Conservation (phyloP, 2,329 filamentous ascomycete species). For the Pestalotiopsis fici region DNA sequence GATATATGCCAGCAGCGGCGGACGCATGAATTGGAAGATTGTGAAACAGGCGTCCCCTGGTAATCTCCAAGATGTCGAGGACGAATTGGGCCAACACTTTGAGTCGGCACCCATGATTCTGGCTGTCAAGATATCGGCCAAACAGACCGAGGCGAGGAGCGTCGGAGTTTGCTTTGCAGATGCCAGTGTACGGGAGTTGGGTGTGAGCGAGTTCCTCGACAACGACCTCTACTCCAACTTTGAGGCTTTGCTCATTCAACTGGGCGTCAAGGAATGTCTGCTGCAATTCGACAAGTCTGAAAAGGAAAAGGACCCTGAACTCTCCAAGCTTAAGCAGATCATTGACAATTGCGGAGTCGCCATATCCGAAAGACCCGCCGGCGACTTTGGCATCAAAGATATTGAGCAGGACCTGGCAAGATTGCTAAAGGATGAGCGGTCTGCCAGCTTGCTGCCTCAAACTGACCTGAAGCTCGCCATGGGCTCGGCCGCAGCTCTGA, state of each 20-base stretch:
- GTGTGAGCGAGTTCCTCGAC: slow-evolving; percentile 97
- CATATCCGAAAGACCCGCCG: slow-evolving; percentile 74
- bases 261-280: slow-evolving; percentile 92
- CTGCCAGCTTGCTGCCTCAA: slow-evolving; percentile 77
- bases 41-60: slow-evolving; percentile 91
- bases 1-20: slow-evolving; percentile 76
- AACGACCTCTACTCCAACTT: slow-evolving; percentile 99
- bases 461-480: slow-evolving; percentile 94
- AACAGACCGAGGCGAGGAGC: slow-evolving; percentile 78
- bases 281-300: slow-evolving; percentile 77
- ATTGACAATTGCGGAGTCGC: slow-evolving; percentile 92
- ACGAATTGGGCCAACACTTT: slow-evolving; percentile 84
- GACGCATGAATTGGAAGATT: slow-evolving; percentile 89
- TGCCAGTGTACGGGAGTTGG: slow-evolving; percentile 91
- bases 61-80: slow-evolving; percentile 95
- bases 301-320: slow-evolving; percentile 86
- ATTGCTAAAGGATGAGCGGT: slow-evolving; percentile 82
- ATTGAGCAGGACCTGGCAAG: slow-evolving; percentile 94
- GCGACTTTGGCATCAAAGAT: slow-evolving; percentile 85
- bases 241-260: slow-evolving; percentile 91
- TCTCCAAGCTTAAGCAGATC: slow-evolving; percentile 84
- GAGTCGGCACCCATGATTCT: slow-evolving; percentile 93
- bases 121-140: slow-evolving; percentile 90
- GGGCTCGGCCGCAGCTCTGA: slow-evolving; percentile 89
- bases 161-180: slow-evolving; percentile 98